Base-by-base conservation (phyloP, 768 basidiomycete genomes). In the Suillus discolor region DNA sequence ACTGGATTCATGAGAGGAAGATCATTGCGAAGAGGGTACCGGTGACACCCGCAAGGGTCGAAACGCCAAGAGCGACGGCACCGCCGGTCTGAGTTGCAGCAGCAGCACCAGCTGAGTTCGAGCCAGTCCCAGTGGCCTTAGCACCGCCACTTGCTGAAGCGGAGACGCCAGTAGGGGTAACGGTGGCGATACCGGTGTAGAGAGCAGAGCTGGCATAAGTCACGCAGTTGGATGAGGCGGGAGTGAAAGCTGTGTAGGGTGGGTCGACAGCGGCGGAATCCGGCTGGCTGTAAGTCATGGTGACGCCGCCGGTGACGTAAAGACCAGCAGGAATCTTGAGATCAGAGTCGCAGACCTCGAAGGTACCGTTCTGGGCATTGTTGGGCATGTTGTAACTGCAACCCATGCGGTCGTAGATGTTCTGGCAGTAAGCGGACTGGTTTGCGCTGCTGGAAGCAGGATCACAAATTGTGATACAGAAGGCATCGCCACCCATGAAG, bases 391-490 rank as follows among this genome's bases (percentile, higher is more conserved):
- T 94, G 81, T 89, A 92, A 0, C 68, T 62, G 70, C 90, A 89
- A 11, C 93, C 93, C 57, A 92, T 83, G 51, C 84, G 85, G 72
- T 93, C 92, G 68, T 81, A 90, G 67, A 85, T 82, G 82, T 95
- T 89, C 75, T 91, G 78, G 79, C 92, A 94, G 74, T 78, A 87
- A 9, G 79, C 68, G 3, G 77, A 74, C 8, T 85, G 82, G 34
- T 78, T 54, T 6, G 31, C 11, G 63, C 84, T 76, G 15, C 84
- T 71, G 20, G 77, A 76, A 0, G 74, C 65, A 2, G 88, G 87
- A 71, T 90, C 84, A 77, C 93, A 94, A 0, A 84, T 82, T 72
- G 93, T 94, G 66, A 88, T 70, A 77, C 92, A 94, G 82, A 91
- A 89, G 5, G 66, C 9, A 71, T 79, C 72, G 44, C 83, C 82